Conservation (phyloP, 192 early-diverging fungal species). For the Entrophospora sp. region DNA sequence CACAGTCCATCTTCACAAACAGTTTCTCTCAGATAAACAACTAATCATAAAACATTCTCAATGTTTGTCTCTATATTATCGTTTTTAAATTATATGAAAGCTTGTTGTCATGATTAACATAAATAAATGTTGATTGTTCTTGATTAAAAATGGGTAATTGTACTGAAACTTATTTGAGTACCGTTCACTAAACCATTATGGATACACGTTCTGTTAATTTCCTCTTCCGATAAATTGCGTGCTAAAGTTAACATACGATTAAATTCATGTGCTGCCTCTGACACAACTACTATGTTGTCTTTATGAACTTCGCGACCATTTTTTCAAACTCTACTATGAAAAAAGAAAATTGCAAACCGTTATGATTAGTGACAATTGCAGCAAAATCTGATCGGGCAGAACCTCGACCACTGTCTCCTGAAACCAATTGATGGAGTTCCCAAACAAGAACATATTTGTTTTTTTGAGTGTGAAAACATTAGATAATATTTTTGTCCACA, state of each 20-base stretch:
- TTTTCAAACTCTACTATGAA: slow-evolving; percentile 16
- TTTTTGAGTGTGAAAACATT: not conserved
- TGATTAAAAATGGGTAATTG: slow-evolving; percentile 19
- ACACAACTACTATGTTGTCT: slow-evolving; percentile 19
- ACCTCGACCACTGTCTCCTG: slow-evolving; percentile 13
- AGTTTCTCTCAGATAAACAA: slow-evolving; percentile 19
- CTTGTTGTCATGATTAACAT: slow-evolving; percentile 14
- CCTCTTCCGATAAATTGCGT: slow-evolving; percentile 16
- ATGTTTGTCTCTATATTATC: slow-evolving; percentile 17
- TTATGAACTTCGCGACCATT: slow-evolving; percentile 11
- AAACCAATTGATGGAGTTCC: slow-evolving; percentile 19
- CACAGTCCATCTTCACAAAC: slow-evolving; percentile 19
- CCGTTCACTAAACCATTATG: slow-evolving; percentile 19
- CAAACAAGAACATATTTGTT: slow-evolving; percentile 18
- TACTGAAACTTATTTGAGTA: slow-evolving; percentile 18
- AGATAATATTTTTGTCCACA: slow-evolving; percentile 22
- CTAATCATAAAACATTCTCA: slow-evolving; percentile 17
- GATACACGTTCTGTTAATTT: slow-evolving; percentile 17
- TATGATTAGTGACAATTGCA: slow-evolving; percentile 2
- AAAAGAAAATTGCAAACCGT: slow-evolving; percentile 18
- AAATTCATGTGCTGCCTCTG: slow-evolving; percentile 16
- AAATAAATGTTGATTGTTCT: slow-evolving; percentile 19
- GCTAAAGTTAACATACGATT: slow-evolving; percentile 20
- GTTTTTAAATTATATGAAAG: slow-evolving; percentile 20
- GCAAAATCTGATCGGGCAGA: slow-evolving; percentile 20